phyloP scores from a whole-genome alignment of 331 rosid genomes.

The Arachis monticola region DNA sequence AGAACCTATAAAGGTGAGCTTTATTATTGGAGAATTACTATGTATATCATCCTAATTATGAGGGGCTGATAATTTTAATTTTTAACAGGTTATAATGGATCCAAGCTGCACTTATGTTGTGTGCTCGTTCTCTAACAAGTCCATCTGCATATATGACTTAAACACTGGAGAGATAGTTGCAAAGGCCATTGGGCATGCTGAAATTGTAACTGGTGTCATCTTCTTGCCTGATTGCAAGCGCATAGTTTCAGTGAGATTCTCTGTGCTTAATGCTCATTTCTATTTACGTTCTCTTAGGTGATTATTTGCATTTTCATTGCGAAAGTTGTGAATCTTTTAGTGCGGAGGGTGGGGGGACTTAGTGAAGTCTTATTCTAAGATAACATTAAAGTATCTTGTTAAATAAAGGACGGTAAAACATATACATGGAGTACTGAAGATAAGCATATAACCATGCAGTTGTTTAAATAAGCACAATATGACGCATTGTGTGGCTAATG shows the following conservation, averaged over 20 bases:
- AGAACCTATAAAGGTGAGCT: slow-evolving; percentile 79
- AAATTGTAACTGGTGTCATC: slow-evolving; percentile 78
- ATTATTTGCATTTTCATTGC: slow-evolving; percentile 13
- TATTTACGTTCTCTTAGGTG: neutral
- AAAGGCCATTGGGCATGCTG: slow-evolving; percentile 77
- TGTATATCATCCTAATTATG: slow-evolving; percentile 28
- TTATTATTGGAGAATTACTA: slow-evolving; percentile 24
- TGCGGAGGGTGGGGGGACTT: neutral
- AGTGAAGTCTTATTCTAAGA: slow-evolving; percentile 5
- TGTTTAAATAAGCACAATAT: slow-evolving; percentile 2
- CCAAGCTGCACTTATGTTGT: slow-evolving; percentile 73
- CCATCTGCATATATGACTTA: slow-evolving; percentile 66
- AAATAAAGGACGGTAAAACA: slow-evolving; percentile 3
- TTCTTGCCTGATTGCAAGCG: slow-evolving; percentile 82
- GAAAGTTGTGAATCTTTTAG: neutral
- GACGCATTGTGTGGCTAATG: neutral
- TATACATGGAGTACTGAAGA: neutral
- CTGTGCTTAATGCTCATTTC: slow-evolving; percentile 15
- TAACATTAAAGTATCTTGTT: slow-evolving; percentile 11
- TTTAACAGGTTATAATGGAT: slow-evolving; percentile 67
- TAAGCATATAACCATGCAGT: neutral
- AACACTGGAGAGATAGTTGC: slow-evolving; percentile 68
- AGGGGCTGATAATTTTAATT: slow-evolving; percentile 39
- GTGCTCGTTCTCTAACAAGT: slow-evolving; percentile 78
- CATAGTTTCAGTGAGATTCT: slow-evolving; percentile 67